Evolutionary conservation across 2,329 filamentous ascomycete genomes (phyloP), one percentile per base, ranked within the genome.

Genomic region (Calonectria fujianensis): DNA sequence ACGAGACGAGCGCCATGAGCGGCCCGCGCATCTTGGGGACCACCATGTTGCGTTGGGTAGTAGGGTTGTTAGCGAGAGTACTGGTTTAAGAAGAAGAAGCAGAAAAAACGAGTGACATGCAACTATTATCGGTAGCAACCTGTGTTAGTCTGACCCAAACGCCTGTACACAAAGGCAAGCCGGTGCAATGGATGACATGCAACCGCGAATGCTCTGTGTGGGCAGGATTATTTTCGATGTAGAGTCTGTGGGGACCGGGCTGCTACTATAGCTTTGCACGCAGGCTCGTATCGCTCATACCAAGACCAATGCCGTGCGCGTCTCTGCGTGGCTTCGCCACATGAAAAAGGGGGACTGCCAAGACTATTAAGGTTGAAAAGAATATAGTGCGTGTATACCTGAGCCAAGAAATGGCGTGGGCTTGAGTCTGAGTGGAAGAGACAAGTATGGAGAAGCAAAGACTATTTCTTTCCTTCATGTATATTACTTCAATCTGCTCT

Each of bases 1-100:
- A 77, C 31, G 72, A 69, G 72, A 80, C 51, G 18, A 75, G 39
- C 50, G 70, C 51, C 31, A 31, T 9, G 10, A 50, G 7, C 27
- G 41, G 27, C 20, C 61, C 39, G 27, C 37, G n/a, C 57, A 63
- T 63, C 10, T 41, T 63, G 57, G 8, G 16, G 7, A 41, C 9
- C n/a, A 41, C 8, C 13, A 16, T 37, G 20, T 37, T 39, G 57
- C 18, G 24, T 24, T 24, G 24, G 1, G n/a, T 24, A 11, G 10
- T 3, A 27, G 20, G 35, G 20, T 48, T 48, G 20, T 48, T 48
- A 48, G 45, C n/a, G 45, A 48, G 10, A 24, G 45, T 24, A 48
- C n/a, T 24, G 45, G 45, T 48, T 24, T 7, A 48, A 48, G 24
- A 24, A 20, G n/a, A 8, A 45, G 41, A 45, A 9, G 9, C 5